Base-by-base conservation (phyloP, 495 filamentous ascomycete genomes). In the Daldinia loculata region DNA sequence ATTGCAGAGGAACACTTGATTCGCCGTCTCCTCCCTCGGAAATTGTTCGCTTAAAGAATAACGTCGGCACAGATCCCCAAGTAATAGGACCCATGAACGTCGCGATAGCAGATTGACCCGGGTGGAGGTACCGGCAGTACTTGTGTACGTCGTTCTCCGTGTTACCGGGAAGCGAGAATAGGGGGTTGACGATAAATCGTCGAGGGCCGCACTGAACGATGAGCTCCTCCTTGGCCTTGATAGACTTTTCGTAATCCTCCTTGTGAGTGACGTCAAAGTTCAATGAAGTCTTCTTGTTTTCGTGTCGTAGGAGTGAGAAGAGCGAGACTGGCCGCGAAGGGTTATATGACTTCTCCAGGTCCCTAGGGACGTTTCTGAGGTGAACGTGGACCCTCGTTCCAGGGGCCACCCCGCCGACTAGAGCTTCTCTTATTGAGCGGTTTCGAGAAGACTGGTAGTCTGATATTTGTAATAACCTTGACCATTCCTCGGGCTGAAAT, bases 111-210 rank as follows among this genome's bases (percentile, higher is more conserved):
- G 92, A 95, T 75, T 92, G 89, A 4, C 95, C 94, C 0, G 95
- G 94, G 75, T 97, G 92, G 4, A 98, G 84, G 84, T 89, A 98
- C 8, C 96, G 93, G 79, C 95, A 92, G 82, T 91, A 98, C 78
- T 98, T 98, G 83, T 98, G 92, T 12, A 99, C 93, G 75, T 98
- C 89, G 81, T 99, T 99, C 57, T 91, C 91, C 0, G 94, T 95
- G 76, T 89, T 92, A 63, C 93, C 93, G 12, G 84, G 81, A 71
- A 91, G 87, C 3, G 93, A 97, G 84, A 95, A 98, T 24, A 99
- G 80, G 22, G 95, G 94, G 67, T 95, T 97, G 78, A 97, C 89
- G 38, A 93, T 80, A 69, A 97, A 88, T 41, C 95, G 86, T 43
- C 96, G 89, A 15, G 95, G 89, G 26, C 95, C 95, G 71, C 90